These are phyloP conservation scores for Clitopilus passeckerianus DNA, from an alignment of 768 basidiomycete genomes.

Conservation along the genomic window DNA sequence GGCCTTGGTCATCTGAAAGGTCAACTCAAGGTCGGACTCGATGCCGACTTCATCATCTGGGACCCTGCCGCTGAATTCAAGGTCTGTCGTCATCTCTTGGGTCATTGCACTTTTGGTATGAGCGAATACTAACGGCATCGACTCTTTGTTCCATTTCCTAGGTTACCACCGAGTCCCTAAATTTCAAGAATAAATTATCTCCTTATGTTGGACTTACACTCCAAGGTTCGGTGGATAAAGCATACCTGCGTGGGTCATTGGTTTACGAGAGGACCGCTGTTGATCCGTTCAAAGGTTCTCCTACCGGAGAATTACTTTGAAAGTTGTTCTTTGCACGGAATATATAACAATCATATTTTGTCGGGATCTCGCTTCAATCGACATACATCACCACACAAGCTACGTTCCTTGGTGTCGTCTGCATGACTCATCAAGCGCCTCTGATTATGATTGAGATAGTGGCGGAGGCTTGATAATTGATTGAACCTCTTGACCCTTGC, in stretches of 20 bases:
- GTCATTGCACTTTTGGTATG: background rate
- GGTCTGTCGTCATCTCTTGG: conserved; percentile 20
- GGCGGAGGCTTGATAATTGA: background rate
- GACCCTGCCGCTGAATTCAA: conserved; percentile 53
- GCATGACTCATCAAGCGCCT: background rate
- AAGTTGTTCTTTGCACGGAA: background rate
- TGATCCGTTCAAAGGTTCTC: conserved; percentile 22
- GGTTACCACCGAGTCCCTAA: conserved; percentile 69
- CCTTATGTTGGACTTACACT: conserved; percentile 80
- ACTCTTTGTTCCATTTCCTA: conserved; percentile 18
- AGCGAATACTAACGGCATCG: background rate
- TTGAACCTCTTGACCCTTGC: background rate
- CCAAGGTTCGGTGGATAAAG: conserved; percentile 67
- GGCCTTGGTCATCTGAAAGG: conserved; percentile 72
- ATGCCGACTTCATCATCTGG: conserved; percentile 88
- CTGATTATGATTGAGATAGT: background rate
- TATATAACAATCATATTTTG: background rate
- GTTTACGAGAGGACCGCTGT: conserved; percentile 51
- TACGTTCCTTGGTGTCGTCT: background rate
- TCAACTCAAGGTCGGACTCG: conserved; percentile 61
- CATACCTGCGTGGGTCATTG: conserved; percentile 71
- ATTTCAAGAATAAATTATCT: conserved; percentile 93
- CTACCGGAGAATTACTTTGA: conserved; percentile 34
- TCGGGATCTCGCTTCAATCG: background rate
- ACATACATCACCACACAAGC: background rate